phyloP scores from a whole-genome alignment of 2,329 filamentous ascomycete genomes.

The Shiraia bambusicola region DNA sequence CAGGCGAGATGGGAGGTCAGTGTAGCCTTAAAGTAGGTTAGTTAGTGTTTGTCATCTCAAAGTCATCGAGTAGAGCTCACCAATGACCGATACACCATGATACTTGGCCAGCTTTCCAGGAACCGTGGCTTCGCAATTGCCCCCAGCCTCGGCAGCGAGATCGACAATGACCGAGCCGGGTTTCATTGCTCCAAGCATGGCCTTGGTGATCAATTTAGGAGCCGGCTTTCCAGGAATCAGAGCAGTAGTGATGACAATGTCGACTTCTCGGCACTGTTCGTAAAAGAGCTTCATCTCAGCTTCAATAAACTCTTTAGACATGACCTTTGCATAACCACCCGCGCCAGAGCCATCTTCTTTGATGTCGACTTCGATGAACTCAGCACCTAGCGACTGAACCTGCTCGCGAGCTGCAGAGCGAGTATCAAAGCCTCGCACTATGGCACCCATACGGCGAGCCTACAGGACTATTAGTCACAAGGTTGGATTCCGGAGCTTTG shows the following conservation, averaged over 20 bases:
- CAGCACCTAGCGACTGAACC: conserved; percentile 84
- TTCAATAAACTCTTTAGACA: conserved; percentile 91
- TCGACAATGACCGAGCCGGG: conserved; percentile 88
- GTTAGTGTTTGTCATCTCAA: too few species aligned
- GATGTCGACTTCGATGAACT: conserved; percentile 84
- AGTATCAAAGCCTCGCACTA: conserved; percentile 90
- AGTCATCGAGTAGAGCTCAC: conserved; percentile 48
- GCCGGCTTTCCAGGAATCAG: conserved; percentile 82
- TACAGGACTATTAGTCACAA: conserved; percentile 19
- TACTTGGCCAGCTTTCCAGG: conserved; percentile 70
- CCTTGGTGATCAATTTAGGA: conserved; percentile 79
- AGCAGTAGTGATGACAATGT: conserved; percentile 92
- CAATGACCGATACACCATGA: conserved; percentile 81
- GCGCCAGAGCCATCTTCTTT: conserved; percentile 81
- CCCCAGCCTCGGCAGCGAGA: conserved; percentile 81
- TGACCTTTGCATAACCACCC: conserved; percentile 88
- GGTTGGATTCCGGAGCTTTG: background rate
- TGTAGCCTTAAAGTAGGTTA: too few species aligned
- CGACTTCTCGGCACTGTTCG: conserved; percentile 82
- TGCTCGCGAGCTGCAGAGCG: conserved; percentile 83
- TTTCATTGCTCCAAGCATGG: conserved; percentile 82
- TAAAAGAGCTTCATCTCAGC: conserved; percentile 92
- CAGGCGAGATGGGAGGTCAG: conserved; percentile 80
- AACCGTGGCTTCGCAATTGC: conserved; percentile 81
- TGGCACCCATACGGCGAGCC: conserved; percentile 81